A percentile compares a stretch with the other conserved stretches of the same genome.
Evolutionary conservation across 1,284 basidiomycete genomes (phyloP).

Genomic region (Mrakiaceae sp.): DNA sequence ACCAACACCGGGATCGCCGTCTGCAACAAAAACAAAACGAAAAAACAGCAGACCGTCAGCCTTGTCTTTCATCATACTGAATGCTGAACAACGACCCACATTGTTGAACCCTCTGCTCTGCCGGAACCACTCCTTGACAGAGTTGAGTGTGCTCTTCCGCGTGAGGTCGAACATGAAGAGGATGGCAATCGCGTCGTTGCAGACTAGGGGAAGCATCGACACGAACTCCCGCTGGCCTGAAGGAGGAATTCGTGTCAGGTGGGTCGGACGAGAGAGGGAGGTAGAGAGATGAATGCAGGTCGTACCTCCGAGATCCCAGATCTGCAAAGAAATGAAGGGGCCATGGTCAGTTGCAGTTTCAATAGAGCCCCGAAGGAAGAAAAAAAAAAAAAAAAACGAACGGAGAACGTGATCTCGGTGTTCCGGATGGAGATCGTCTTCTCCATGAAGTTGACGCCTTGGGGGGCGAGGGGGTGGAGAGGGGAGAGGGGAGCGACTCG

Average conservation of each 20-base stretch:
- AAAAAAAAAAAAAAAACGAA: constrained; percentile 19
- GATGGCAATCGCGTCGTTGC: constrained; percentile 96
- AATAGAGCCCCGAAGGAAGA: neutral
- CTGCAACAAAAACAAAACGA: constrained; percentile 37
- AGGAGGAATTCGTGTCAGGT: no score
- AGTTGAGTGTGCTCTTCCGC: constrained; percentile 90
- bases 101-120: constrained; percentile 98
- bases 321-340: constrained; percentile 31
- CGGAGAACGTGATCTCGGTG: constrained; percentile 94
- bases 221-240: constrained; percentile 86
- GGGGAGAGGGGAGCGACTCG: no score
- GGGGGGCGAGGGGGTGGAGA: no score
- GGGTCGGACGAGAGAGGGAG: neutral
- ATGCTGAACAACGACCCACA: constrained; percentile 40
- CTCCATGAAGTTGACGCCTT: constrained; percentile 99
- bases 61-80: no score
- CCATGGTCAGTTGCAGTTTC: neutral
- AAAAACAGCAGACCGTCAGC: neutral
- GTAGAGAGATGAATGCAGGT: neutral
- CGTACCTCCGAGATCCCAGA: constrained; percentile 86
- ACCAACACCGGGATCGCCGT: constrained; percentile 82
- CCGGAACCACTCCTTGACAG: constrained; percentile 98
- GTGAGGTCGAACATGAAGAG: constrained; percentile 99
- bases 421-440: constrained; percentile 94
- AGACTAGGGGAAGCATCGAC: constrained; percentile 95